Evolutionary conservation across 257 asterid genomes (phyloP), one percentile per base, ranked within the genome.

Genomic region (Nicotiana undulata): DNA sequence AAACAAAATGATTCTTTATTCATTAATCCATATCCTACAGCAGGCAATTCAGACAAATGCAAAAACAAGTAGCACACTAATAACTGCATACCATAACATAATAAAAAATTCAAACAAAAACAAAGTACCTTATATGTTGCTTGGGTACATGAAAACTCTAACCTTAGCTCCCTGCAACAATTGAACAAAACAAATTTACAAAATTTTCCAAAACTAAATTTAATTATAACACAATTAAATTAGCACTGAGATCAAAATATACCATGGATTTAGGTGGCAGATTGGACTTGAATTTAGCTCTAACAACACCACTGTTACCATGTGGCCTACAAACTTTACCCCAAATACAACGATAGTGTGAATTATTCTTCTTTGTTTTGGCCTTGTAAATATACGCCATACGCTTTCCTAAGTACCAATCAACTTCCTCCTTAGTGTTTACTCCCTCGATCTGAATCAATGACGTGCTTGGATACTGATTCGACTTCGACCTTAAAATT

Each of bases 401-500:
- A 68, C 87, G 82, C 89, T 95, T 95, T 79, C 98, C 98, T 0
- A 52, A 86, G 87, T 95, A 95, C 98, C 97, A 95, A 22, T 88
- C 83, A 10, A 95, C 98, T 53, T 93, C 98, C 80, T 93, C 98
- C 77, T 90, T 93, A 0, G 98, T 95, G 88, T 95, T 95, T 75
- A 95, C 98, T 12, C 98, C 97, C 55, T 92, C 98, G 8, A 95
- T 88, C 90, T 95, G 98, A 2, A 95, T 74, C 92, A 93, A 61
- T 51, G 98, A 93, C 29, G 97, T 93, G 89, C 88, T 95, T 5
- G 98, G 98, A 22, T 95, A 95, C 92, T 95, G 98, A 81, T 95
- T 95, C 84, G 98, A 95, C 88, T 95, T 95, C 72, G 98, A 92
- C 86, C 94, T 90, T 2, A 40, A 78, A 28, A 79, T 22, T 26